Percentiles rank a stretch among this genome's conserved stretches.
Evolutionary conservation across 345 rosid genomes (phyloP).

Genomic region (Gossypium turneri): DNA sequence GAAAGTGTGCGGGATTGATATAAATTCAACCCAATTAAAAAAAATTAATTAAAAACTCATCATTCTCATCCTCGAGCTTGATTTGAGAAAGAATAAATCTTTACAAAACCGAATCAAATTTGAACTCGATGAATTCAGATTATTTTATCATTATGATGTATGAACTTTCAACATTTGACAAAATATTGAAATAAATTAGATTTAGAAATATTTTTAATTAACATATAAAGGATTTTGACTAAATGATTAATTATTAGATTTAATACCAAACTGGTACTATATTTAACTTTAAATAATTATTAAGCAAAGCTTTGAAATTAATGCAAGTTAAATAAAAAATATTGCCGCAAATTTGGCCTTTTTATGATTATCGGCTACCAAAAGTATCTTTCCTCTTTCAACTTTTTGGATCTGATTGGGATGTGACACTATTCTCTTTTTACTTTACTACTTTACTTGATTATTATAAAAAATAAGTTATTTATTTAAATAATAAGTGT

Average conservation of each 20-base stretch:
- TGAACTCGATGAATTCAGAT: too few relatives aligned
- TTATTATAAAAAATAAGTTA: too few relatives aligned
- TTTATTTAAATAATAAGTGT: too few relatives aligned
- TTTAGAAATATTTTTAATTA: not conserved
- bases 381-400: not conserved
- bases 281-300: not conserved
- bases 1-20: too few relatives aligned
- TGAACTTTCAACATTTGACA: rapidly evolving
- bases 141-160: too few relatives aligned
- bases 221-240: not conserved
- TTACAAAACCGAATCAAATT: too few relatives aligned
- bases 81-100: too few relatives aligned
- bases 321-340: not conserved
- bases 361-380: not conserved
- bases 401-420: not conserved
- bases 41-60: too few relatives aligned
- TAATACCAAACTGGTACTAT: not conserved
- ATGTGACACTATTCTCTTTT: not conserved
- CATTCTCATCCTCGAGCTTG: too few relatives aligned
- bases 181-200: too few relatives aligned
- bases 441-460: too few relatives aligned
- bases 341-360: not conserved
- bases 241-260: not conserved
- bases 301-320: not conserved
- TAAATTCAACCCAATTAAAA: too few relatives aligned